Base-by-base conservation (phyloP, 1,139 yeast genomes). In the Meyerozyma carpophila region DNA sequence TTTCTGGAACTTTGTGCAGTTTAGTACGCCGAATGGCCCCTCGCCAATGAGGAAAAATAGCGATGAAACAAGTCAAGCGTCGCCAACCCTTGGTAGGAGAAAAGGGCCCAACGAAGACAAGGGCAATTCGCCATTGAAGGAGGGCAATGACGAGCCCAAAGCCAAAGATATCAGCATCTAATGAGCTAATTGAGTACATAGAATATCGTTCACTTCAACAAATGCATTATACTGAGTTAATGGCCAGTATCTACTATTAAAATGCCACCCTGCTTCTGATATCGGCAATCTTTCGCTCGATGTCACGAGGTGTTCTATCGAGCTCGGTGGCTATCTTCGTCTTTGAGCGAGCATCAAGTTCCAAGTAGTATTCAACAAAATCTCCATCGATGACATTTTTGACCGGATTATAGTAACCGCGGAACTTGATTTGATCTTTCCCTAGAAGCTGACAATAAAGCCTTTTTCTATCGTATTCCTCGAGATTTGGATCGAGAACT, bases 341-440 rank as follows among this genome's bases (percentile, higher is more conserved):
- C 54, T 82, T 78, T 9, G 60, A 54, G 0, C 66, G 62, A 1
- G 57, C 57, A 2, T 62, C 57, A 32, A 84, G 59, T 8, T 55
- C 55, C 32, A 62, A 60, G 56, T 68, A 86, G 41, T 63, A 61
- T 54, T 89, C 97, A 43, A 93, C 69, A 26, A 88, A 67, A 59
- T 93, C 98, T 9, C 98, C 98, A 62, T 93, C 98, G 39, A 93
- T 73, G 2, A 87, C 82, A 44, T 81, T 76, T 51, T 82, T 83
- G 6, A 76, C 79, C 0, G 97, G 96, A 18, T 80, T 81, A 56
- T 88, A 89, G 57, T 84, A 85, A 42, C 97, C 76, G 43, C 97
- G 68, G 57, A 75, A 90, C 48, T 77, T 76, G 50, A 78, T 50
- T 46, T 83, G 87, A 51, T 85, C 87, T 45, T 93, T 71, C 0